Percentiles rank a stretch among this genome's conserved stretches.
These are phyloP conservation scores for Primulina huaijiensis DNA, from an alignment of 257 asterid genomes.

Conservation along the genomic window DNA sequence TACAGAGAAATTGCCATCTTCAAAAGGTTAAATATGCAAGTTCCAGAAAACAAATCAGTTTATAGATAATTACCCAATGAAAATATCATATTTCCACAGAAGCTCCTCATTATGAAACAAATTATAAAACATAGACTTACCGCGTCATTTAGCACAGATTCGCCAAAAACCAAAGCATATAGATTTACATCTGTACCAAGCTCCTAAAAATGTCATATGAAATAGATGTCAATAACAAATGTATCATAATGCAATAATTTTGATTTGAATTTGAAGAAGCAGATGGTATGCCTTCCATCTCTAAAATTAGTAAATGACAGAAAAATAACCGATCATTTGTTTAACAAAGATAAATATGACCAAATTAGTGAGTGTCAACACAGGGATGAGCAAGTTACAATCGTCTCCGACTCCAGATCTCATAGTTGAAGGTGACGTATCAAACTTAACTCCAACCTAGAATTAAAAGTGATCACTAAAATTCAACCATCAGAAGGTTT, in stretches of 20 bases:
- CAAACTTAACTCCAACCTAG: conserved; percentile 10
- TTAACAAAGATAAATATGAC: conserved; percentile 11
- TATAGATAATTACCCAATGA: conserved; percentile 18
- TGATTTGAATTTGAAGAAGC: neutral
- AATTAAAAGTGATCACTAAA: conserved; percentile 3
- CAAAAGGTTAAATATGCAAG: conserved; percentile 39
- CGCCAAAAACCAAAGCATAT: conserved; percentile 96
- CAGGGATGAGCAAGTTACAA: conserved; percentile 6
- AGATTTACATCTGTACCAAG: conserved; percentile 94
- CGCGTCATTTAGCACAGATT: conserved; percentile 97
- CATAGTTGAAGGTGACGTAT: neutral
- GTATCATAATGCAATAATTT: conserved; percentile 12
- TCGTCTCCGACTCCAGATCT: neutral
- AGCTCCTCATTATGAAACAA: conserved; percentile 20
- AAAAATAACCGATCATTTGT: neutral
- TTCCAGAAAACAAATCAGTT: conserved; percentile 33
- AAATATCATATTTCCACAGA: conserved; percentile 18
- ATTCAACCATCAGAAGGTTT: conserved; percentile 11
- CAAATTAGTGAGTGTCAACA: conserved; percentile 17
- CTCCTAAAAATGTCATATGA: conserved; percentile 55
- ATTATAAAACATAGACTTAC: conserved; percentile 46
- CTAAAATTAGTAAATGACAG: neutral
- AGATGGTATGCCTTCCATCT: neutral
- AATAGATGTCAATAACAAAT: conserved; percentile 22
- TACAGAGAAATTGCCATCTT: conserved; percentile 99